These are phyloP conservation scores for Cladophialophora yegresii DNA, from an alignment of 2,329 filamentous ascomycete genomes.

Conservation along the genomic window DNA sequence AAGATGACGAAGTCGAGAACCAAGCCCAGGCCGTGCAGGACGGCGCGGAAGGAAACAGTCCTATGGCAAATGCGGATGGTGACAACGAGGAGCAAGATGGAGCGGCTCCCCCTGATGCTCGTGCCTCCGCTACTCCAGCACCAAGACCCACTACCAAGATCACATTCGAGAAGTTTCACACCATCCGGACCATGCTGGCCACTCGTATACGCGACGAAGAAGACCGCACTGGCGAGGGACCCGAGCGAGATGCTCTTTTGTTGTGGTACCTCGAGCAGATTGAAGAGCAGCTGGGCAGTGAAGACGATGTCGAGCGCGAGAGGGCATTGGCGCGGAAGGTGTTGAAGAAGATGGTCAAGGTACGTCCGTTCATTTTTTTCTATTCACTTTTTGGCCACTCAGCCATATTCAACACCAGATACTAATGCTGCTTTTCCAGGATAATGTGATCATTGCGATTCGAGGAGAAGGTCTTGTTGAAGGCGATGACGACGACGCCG, in stretches of 20 bases:
- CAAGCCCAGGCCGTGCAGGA: slow-evolving; percentile 45
- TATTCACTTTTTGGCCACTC: slow-evolving; percentile 3
- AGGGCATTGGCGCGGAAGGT: slow-evolving; percentile 76
- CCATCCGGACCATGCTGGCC: slow-evolving; percentile 84
- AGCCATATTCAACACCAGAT: slow-evolving; percentile 34
- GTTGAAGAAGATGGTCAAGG: slow-evolving; percentile 93
- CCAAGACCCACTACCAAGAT: slow-evolving; percentile 69
- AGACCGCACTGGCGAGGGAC: slow-evolving; percentile 71
- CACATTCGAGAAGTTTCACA: slow-evolving; percentile 91
- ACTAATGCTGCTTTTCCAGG: slow-evolving; percentile 41
- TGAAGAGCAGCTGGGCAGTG: slow-evolving; percentile 75
- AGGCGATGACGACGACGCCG: slow-evolving; percentile 57
- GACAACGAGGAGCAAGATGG: slow-evolving; percentile 43
- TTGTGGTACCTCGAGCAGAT: slow-evolving; percentile 92
- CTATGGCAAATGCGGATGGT: slow-evolving; percentile 58
- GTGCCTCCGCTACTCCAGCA: slow-evolving; percentile 45
- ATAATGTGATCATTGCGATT: slow-evolving; percentile 62
- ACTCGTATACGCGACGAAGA: slow-evolving; percentile 83
- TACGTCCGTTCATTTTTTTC: slow-evolving; percentile 48
- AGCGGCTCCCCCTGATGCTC: slow-evolving; percentile 38
- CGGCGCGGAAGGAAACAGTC: slow-evolving; percentile 52
- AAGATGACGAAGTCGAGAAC: slow-evolving; percentile 69
- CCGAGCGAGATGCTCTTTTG: slow-evolving; percentile 77
- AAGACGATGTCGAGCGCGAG: slow-evolving; percentile 80
- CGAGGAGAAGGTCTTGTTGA: slow-evolving; percentile 87